Conservation (phyloP, 345 rosid genomes). For the Aurinia saxatilis region DNA sequence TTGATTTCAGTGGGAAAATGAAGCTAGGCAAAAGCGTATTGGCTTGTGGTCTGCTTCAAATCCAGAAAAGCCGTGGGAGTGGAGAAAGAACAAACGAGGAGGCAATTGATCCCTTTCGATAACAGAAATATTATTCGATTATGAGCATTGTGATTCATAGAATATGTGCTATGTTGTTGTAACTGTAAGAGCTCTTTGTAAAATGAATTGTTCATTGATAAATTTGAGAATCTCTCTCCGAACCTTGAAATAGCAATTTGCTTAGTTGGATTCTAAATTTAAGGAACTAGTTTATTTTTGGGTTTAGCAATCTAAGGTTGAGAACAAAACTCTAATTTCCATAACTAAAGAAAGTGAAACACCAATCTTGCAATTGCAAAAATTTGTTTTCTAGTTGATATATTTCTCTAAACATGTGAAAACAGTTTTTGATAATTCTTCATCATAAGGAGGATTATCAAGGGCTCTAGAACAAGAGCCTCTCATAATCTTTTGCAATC, state of each 20-base stretch:
- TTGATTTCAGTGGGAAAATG: constrained; percentile 63
- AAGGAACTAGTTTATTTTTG: constrained; percentile 17
- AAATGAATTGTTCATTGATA: background rate
- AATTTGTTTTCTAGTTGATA: constrained; percentile 9
- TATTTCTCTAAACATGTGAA: background rate
- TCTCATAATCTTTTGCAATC: constrained; percentile 13
- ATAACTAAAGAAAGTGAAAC: constrained; percentile 14
- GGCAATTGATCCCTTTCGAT: constrained; percentile 6
- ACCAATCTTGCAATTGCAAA: constrained; percentile 5
- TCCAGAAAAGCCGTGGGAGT: constrained; percentile 88
- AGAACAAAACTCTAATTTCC: background rate
- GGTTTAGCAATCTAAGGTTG: constrained; percentile 11
- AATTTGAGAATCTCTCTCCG: background rate
- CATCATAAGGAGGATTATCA: constrained; percentile 14
- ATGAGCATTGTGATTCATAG: background rate
- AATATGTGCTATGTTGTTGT: constrained; percentile 2
- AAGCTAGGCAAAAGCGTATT: constrained; percentile 52
- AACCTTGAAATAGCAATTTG: constrained; percentile 5
- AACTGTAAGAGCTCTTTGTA: constrained; percentile 18
- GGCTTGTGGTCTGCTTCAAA: constrained; percentile 73
- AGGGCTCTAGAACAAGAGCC: constrained; percentile 24
- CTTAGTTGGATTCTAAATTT: constrained; percentile 22
- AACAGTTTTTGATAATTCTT: constrained; percentile 18
- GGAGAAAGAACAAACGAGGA: constrained; percentile 60
- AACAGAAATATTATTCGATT: background rate